These are phyloP conservation scores for Hypoxylon sp. DNA, from an alignment of 2,329 filamentous ascomycete genomes.

Conservation along the genomic window DNA sequence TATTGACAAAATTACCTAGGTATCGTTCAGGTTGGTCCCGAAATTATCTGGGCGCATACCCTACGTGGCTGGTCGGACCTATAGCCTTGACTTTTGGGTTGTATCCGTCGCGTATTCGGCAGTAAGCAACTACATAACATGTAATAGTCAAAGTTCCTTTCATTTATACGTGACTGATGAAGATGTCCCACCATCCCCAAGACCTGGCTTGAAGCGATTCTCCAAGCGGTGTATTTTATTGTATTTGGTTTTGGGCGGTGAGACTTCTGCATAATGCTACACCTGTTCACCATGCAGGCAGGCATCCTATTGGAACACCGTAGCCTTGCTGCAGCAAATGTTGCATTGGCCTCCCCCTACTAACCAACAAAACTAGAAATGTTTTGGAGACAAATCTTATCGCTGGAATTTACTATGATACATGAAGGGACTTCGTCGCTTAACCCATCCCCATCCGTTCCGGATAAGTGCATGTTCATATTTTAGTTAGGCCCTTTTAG, in stretches of 20 bases:
- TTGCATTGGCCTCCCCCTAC: slow-evolving; percentile 44
- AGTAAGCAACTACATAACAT: slow-evolving; percentile 14
- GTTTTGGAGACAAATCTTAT: slow-evolving; percentile 30
- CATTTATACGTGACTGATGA: slow-evolving; percentile 21
- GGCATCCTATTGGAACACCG: slow-evolving; percentile 48
- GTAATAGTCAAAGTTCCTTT: slow-evolving; percentile 5
- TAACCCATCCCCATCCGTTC: slow-evolving; percentile 17
- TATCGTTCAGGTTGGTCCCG: slow-evolving; percentile 1
- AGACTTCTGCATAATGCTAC: slow-evolving; percentile 49
- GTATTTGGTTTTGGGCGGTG: slow-evolving; percentile 43
- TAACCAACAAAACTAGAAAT: slow-evolving; percentile 27
- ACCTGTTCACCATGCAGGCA: slow-evolving; percentile 46
- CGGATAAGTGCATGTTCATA: slow-evolving; percentile 19
- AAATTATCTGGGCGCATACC: slow-evolving; percentile 7
- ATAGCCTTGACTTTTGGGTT: background rate
- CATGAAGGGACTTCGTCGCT: background rate
- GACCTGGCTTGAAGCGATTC: slow-evolving; percentile 15
- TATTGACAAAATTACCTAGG: slow-evolving; percentile 6
- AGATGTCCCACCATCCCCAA: slow-evolving; percentile 13
- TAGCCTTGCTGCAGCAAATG: slow-evolving; percentile 43
- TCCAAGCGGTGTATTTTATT: slow-evolving; percentile 40
- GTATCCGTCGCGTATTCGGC: slow-evolving; percentile 11
- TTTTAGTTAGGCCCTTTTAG: slow-evolving; percentile 15
- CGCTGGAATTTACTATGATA: slow-evolving; percentile 12
- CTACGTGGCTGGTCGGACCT: background rate